A percentile compares a stretch with the other conserved stretches of the same genome.
Evolutionary conservation across 2,329 filamentous ascomycete genomes (phyloP).

Genomic region (Microdochium nivale): DNA sequence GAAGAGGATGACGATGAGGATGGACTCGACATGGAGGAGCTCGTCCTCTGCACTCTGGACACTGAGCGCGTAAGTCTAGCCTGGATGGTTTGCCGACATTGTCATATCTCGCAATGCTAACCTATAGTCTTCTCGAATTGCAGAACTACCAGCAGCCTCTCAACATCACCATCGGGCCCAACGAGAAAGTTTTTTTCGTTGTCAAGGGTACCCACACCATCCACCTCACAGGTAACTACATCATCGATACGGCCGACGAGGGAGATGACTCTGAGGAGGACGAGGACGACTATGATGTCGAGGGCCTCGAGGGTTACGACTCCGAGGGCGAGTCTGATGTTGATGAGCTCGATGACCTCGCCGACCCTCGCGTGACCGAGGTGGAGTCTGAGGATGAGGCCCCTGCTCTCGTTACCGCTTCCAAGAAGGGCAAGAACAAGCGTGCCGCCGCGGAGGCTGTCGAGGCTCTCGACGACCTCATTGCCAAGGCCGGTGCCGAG

Average conservation of each 20-base stretch:
- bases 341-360: conserved; percentile 70
- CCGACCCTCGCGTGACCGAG: conserved; percentile 76
- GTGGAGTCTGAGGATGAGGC: conserved; percentile 69
- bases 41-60: conserved; percentile 92
- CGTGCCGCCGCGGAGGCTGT: conserved; percentile 67
- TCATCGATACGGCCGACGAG: conserved; percentile 61
- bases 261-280: conserved; percentile 54
- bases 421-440: conserved; percentile 84
- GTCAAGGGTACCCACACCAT: conserved; percentile 84
- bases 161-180: conserved; percentile 83
- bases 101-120: background rate
- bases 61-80: conserved; percentile 66
- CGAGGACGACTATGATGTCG: conserved; percentile 62
- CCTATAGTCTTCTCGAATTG: conserved; percentile 3
- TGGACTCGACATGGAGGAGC: conserved; percentile 69
- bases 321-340: conserved; percentile 60
- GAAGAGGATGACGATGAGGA: conserved; percentile 55
- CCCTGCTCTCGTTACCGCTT: conserved; percentile 45
- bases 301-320: conserved; percentile 62
- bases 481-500: conserved; percentile 62
- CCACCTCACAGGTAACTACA: conserved; percentile 93
- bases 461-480: conserved; percentile 73
- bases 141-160: conserved; percentile 93
- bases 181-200: conserved; percentile 87
- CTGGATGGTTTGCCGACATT: background rate